Conservation (phyloP, 2,329 filamentous ascomycete genomes). For the Penicillium sp. region DNA sequence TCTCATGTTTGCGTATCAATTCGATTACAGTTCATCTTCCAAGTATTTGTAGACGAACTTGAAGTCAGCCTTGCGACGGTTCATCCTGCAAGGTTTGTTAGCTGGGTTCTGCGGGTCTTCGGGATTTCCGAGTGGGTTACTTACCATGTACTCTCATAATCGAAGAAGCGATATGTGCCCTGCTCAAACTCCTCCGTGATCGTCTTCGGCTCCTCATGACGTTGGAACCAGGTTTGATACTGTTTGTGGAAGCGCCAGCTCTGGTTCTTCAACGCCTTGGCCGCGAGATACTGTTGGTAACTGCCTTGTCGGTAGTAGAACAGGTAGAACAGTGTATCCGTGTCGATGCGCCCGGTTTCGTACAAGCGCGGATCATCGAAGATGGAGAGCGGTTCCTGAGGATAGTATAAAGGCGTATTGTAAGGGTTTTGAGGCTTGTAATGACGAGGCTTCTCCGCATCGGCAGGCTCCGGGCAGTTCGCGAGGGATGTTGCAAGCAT, state of each 20-base stretch:
- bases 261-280: conserved; percentile 90
- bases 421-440: conserved; percentile 78
- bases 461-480: conserved; percentile 63
- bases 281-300: conserved; percentile 88
- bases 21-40: conserved; percentile 92
- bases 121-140: too few relatives aligned
- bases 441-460: conserved; percentile 71
- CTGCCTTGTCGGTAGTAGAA: conserved; percentile 98
- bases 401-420: conserved; percentile 73
- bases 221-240: conserved; percentile 98
- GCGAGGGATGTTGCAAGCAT: conserved; percentile 68
- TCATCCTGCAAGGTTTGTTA: too few relatives aligned
- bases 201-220: conserved; percentile 94
- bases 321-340: conserved; percentile 93
- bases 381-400: conserved; percentile 80
- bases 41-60: conserved; percentile 97
- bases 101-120: too few relatives aligned
- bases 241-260: conserved; percentile 99
- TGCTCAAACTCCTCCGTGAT: conserved; percentile 99
- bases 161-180: conserved; percentile 97
- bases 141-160: conserved; percentile 98
- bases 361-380: conserved; percentile 88
- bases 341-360: conserved; percentile 65
- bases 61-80: conserved; percentile 92
- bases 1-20: too few relatives aligned